A percentile compares a stretch with the other conserved stretches of the same genome.
Conservation (phyloP, 768 basidiomycete species). For the Rhizopogon salebrosus region DNA sequence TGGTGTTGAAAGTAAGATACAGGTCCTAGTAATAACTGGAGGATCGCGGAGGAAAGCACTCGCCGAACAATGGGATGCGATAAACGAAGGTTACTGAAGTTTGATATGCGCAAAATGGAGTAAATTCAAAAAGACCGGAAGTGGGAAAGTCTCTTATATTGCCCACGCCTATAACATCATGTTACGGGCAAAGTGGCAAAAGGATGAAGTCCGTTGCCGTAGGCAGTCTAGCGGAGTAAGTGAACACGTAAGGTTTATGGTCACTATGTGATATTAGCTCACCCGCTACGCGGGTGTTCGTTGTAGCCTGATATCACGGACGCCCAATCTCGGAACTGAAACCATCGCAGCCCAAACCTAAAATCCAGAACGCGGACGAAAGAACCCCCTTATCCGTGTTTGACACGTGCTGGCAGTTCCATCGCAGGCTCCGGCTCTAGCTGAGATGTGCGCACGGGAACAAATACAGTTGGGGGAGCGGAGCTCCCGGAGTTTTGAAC, state of each 20-base stretch:
- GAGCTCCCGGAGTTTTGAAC: conserved; percentile 3
- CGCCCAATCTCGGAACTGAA: not conserved
- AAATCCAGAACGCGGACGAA: not conserved
- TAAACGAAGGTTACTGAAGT: not conserved
- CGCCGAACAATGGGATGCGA: not conserved
- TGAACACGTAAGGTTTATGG: not conserved
- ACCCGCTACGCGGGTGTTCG: not conserved
- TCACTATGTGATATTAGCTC: not conserved
- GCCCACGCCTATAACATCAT: not conserved
- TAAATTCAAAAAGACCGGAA: not conserved
- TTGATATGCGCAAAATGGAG: not conserved
- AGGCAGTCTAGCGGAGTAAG: not conserved
- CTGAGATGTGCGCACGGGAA: conserved; percentile 26
- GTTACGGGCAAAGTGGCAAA: not conserved
- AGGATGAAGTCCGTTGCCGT: not conserved
- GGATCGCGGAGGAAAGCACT: not conserved
- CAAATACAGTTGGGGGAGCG: conserved; percentile 12
- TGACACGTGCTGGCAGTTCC: conserved; percentile 18
- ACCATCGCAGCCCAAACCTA: not conserved
- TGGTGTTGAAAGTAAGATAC: not conserved
- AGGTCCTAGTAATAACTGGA: not conserved
- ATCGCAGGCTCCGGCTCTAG: conserved; percentile 28
- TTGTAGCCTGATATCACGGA: not conserved
- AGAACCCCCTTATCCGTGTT: not conserved
- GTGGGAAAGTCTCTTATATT: not conserved